A percentile compares a stretch with the other conserved stretches of the same genome.
phyloP scores from a whole-genome alignment of 1,284 basidiomycete species.

The Trichosporon ovoides region DNA sequence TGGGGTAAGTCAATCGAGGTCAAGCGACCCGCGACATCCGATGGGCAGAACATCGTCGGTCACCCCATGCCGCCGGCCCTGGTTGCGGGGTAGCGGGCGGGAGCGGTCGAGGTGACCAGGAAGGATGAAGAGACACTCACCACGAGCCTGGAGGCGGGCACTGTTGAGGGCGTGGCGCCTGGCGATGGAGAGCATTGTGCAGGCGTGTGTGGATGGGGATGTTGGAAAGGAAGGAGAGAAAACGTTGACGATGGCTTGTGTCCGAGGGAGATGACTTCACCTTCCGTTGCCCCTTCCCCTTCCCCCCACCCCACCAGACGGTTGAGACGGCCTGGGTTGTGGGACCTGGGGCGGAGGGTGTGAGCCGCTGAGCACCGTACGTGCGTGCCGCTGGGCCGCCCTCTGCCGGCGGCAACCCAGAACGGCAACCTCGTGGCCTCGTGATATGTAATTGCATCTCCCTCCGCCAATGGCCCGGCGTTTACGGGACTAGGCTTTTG shows the following conservation, averaged over 20 bases:
- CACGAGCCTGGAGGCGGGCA: constrained; percentile 27
- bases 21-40: no score
- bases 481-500: neutral
- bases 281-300: neutral
- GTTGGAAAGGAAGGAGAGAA: neutral
- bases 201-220: constrained; percentile 2
- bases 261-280: neutral
- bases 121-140: constrained; percentile 33
- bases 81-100: no score
- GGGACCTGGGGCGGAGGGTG: no score
- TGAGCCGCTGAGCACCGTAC: no score
- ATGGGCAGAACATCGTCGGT: no score
- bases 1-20: no score
- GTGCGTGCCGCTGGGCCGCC: neutral
- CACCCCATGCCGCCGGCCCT: no score
- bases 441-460: neutral
- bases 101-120: neutral
- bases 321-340: no score
- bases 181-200: constrained; percentile 43
- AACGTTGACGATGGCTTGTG: neutral
- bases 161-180: constrained; percentile 32
- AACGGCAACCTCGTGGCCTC: constrained; percentile 2
- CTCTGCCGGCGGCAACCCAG: constrained; percentile 3
- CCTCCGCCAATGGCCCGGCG: neutral
- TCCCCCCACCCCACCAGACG: no score